phyloP scores from a whole-genome alignment of 495 filamentous ascomycete species.

The Trichocladium antarcticum region DNA sequence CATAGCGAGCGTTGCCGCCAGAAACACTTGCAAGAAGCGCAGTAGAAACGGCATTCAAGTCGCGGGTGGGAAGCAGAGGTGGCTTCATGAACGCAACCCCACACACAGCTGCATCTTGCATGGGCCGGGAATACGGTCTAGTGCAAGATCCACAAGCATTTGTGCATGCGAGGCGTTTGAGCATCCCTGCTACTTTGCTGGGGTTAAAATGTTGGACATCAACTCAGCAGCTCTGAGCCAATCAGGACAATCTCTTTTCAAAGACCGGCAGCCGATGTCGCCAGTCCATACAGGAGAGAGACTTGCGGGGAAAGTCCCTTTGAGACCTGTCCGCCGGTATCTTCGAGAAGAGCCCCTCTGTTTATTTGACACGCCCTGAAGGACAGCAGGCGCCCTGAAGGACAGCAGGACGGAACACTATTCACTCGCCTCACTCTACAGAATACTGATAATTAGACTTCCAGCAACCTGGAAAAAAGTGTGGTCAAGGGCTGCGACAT shows the following conservation, averaged over 20 bases:
- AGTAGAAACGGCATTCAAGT: constrained; percentile 14
- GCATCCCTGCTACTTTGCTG: constrained; percentile 22
- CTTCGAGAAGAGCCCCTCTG: constrained; percentile 2
- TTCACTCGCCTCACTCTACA: no score
- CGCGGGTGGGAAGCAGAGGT: not conserved
- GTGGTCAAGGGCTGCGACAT: no score
- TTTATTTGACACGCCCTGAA: not conserved
- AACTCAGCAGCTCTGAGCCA: constrained; percentile 14
- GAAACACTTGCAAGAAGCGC: no score
- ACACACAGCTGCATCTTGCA: constrained; percentile 25
- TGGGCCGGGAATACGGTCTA: constrained; percentile 12
- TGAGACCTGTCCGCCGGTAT: constrained; percentile 8
- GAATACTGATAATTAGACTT: no score
- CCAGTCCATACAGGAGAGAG: constrained; percentile 7
- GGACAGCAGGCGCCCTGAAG: not conserved
- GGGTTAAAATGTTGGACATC: no score
- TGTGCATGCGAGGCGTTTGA: constrained; percentile 22
- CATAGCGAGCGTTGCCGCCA: no score
- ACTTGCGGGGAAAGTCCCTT: constrained; percentile 4
- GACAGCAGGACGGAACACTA: no score
- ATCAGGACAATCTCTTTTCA: constrained; percentile 24
- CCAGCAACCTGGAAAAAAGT: no score
- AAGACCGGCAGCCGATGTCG: constrained; percentile 29
- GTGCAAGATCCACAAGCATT: constrained; percentile 26
- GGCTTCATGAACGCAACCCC: constrained; percentile 26